phyloP scores from a whole-genome alignment of 2,329 filamentous ascomycete genomes.

The Ascochyta koolunga region DNA sequence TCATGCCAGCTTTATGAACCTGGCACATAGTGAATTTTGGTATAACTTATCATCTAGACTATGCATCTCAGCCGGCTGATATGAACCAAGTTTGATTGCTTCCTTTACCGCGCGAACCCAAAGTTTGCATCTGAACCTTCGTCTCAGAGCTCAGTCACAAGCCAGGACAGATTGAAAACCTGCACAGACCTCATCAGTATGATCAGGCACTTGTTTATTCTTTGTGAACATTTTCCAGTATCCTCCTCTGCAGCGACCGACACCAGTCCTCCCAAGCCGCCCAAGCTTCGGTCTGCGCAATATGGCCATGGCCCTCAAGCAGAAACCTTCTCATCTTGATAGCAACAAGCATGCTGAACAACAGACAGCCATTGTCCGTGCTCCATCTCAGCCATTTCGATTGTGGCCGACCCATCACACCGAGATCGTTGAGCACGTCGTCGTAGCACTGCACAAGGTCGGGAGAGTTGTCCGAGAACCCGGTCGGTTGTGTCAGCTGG shows the following conservation, averaged over 20 bases:
- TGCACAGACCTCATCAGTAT: not conserved
- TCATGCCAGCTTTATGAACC: no score
- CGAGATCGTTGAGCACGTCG: conserved; percentile 16
- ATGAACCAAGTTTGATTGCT: no score
- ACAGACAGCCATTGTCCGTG: conserved; percentile 12
- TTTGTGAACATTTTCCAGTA: conserved; percentile 18
- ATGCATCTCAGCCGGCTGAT: no score
- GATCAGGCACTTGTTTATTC: not conserved
- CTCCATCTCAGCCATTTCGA: conserved; percentile 24
- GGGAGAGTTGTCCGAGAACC: conserved; percentile 17
- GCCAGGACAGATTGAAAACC: no score
- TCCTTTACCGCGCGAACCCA: no score
- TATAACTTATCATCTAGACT: no score
- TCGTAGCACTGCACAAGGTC: conserved; percentile 21
- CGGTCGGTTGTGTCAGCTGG: not conserved
- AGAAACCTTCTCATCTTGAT: conserved; percentile 30
- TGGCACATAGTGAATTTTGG: no score
- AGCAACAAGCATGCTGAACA: conserved; percentile 26
- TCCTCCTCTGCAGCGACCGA: conserved; percentile 12
- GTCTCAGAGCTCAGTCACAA: no score
- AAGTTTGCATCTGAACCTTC: no score
- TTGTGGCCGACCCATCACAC: conserved; percentile 6
- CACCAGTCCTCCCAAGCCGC: conserved; percentile 19
- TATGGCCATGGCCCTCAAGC: conserved; percentile 10
- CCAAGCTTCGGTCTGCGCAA: conserved; percentile 24